Base-by-base conservation (phyloP, 2,329 filamentous ascomycete genomes). In the Lachnellula subtilissima region DNA sequence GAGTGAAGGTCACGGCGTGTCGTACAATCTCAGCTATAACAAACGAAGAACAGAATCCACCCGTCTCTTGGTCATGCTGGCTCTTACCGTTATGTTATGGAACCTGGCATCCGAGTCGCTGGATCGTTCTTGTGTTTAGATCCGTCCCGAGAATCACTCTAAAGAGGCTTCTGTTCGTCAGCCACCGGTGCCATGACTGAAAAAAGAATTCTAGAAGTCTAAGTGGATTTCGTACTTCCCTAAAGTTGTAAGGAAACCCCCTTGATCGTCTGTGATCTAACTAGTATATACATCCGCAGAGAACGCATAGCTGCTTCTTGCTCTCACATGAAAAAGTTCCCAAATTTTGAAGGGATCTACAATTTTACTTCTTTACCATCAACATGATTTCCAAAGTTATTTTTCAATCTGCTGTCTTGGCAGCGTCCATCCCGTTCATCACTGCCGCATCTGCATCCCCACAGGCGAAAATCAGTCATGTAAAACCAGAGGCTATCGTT, bases 371-470 rank as follows among this genome's bases (percentile, higher is more conserved):
- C 35, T 54, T 48, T 22, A 22, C 22, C 22, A 22, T 22, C 46
- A 53, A 39, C 17, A 62, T 62, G 60, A 46, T 62, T 32, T 52
- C 52, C 37, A 58, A 46, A 28, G 36, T 37, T 17, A 22, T 53
- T 37, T 52, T 56, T 48, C 55, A 56, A n/a, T 54, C 52, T 25
- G 37, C 53, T 15, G 12, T 58, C 5, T 28, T 55, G 39, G 55
- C 53, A 43, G 17, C 32, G 14, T 56, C 52, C 45, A 36, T 57
- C 22, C 54, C 52, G 42, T 54, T 35, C n/a, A 48, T 37, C 17
- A 17, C 35, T 52, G 58, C 54, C 2, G 37, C 48, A 35, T 47
- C 57, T 9, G 1, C 36, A 23, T 23, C 43, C 11, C 22, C 25
- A 35, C 23, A 32, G n/a, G 17, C 22, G 12, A 47, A 32, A 32